Evolutionary conservation across 2,329 filamentous ascomycete species (phyloP), one percentile per base, ranked within the genome.

Genomic region (Fusarium bactridioides): DNA sequence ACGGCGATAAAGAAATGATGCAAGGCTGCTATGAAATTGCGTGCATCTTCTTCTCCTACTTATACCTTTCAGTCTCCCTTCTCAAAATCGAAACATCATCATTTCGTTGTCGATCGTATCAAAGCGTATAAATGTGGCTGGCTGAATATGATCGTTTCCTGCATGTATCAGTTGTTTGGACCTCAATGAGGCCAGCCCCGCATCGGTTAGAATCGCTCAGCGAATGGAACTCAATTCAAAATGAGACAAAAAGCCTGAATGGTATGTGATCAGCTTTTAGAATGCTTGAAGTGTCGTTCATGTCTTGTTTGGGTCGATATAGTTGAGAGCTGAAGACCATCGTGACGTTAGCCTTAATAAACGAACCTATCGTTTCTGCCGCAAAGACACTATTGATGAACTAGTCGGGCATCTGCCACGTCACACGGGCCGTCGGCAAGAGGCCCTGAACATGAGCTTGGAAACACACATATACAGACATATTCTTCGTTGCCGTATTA

Each of bases 401-500:
- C 33, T 53, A 53, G 33, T 21, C 9, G 19, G 50, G 23, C 2
- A 18, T 27, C 33, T 27, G 33, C 23, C 50, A 38, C 50, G 18
- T 54, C 50, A n/a, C 19, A 40, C 33, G 11, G 33, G 23, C 33
- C 33, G 33, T 40, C 6, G 12, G 48, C n/a, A 25, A 51, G 29
- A 19, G n/a, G n/a, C 8, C 11, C 15, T 50, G 8, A 8, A 37
- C 23, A 8, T 21, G n/a, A 12, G n/a, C 31, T 35, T 25, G 12
- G 12, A 10, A 35, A 4, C 16, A 23, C 8, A 31, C 12, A 12
- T n/a, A 38, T 16, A 18, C 10, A 44, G 12, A 25, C 16, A 35
- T 25, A 21, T 9, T 25, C 0, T 5, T 4, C 3, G 18, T 2
- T 27, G 33, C 33, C 7, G 7, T 7, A 10, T 40, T 38, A 12